A percentile compares a stretch with the other conserved stretches of the same genome.
Conservation (phyloP, 805 yeast species). For the Lipomyces chichibuensis region DNA sequence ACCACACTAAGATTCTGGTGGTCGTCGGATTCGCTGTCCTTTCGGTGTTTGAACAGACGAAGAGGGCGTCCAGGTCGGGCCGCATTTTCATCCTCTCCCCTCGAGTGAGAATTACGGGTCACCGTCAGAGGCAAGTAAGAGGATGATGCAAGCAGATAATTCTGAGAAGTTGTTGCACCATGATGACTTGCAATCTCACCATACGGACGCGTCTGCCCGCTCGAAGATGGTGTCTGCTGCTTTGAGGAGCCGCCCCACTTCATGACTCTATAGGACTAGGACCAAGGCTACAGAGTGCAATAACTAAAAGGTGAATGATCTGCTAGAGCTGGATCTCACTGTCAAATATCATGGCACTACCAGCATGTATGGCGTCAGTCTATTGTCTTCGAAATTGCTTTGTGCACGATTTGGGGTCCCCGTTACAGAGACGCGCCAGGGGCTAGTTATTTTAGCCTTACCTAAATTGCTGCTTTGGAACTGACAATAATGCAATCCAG, state of each 20-base stretch:
- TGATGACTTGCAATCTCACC: not conserved
- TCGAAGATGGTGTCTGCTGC: conserved; percentile 2
- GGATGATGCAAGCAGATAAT: not conserved
- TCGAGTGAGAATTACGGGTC: not conserved
- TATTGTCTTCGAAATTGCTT: not conserved
- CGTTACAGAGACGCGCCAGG: not conserved
- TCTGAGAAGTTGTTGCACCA: not conserved
- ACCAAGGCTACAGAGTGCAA: not conserved
- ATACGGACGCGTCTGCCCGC: not conserved
- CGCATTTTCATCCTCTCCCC: not conserved
- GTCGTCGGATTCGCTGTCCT: conserved; percentile 7
- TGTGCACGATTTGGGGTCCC: not conserved
- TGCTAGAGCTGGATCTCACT: not conserved
- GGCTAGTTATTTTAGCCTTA: too few species aligned
- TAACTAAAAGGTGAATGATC: not conserved
- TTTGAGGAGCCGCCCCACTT: conserved; percentile 22
- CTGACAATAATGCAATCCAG: too few species aligned
- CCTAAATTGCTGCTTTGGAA: too few species aligned
- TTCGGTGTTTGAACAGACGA: conserved; percentile 25
- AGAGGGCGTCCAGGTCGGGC: conserved; percentile 11
- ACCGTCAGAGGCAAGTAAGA: not conserved
- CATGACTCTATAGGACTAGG: conserved; percentile 2
- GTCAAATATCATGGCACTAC: not conserved
- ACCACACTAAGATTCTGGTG: not conserved
- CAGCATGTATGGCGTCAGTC: not conserved